Percentiles rank a stretch among this genome's conserved stretches.
Conservation (phyloP, 805 yeast genomes). For the Schizosaccharomyces lindneri region DNA sequence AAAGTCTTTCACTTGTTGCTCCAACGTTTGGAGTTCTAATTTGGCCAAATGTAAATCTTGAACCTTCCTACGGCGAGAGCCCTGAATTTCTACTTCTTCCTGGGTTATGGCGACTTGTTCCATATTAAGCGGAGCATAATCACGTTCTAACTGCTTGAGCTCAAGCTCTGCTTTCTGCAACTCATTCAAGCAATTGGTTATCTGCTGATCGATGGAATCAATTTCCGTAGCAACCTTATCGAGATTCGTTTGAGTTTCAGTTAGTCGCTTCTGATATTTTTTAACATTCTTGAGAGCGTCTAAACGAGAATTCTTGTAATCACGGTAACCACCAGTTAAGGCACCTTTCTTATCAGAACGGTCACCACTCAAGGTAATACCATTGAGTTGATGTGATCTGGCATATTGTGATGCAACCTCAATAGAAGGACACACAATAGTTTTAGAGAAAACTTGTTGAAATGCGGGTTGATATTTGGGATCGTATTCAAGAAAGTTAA, state of each 20-base stretch:
- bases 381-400: slow-evolving; percentile 31
- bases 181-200: slow-evolving; percentile 26
- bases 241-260: slow-evolving; percentile 19
- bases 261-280: slow-evolving; percentile 25
- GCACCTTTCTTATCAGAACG: slow-evolving; percentile 65
- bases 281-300: slow-evolving; percentile 39
- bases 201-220: slow-evolving; percentile 23
- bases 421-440: slow-evolving; percentile 50
- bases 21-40: not conserved
- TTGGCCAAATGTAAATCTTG: not conserved
- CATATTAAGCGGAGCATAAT: slow-evolving; percentile 21
- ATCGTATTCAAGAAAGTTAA: slow-evolving; percentile 44
- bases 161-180: slow-evolving; percentile 15
- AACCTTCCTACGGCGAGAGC: slow-evolving; percentile 3
- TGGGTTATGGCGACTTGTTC: slow-evolving; percentile 11
- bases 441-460: slow-evolving; percentile 53
- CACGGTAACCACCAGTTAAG: slow-evolving; percentile 69
- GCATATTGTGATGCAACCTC: slow-evolving; percentile 46
- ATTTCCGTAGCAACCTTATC: slow-evolving; percentile 18
- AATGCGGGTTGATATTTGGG: slow-evolving; percentile 38
- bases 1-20: not conserved
- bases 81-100: slow-evolving; percentile 4
- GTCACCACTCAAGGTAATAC: slow-evolving; percentile 84
- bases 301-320: slow-evolving; percentile 38
- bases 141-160: slow-evolving; percentile 21